Conservation (phyloP, 2,329 filamentous ascomycete genomes). For the Pyricularia grisea region DNA sequence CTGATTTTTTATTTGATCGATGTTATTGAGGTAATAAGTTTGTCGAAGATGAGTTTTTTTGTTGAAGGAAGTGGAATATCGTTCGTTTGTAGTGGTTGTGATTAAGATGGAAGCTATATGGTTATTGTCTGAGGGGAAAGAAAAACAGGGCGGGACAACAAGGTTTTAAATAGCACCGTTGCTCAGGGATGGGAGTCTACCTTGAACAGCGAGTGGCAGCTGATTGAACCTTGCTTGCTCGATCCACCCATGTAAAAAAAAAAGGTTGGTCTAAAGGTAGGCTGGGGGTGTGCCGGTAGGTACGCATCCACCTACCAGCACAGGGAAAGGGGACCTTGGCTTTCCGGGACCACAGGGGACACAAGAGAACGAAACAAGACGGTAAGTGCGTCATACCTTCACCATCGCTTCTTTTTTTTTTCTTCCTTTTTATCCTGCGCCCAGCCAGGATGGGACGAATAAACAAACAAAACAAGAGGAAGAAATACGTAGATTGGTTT, state of each 20-base stretch:
- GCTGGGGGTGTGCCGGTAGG: too few relatives aligned
- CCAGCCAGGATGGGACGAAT: neutral
- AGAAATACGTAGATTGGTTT: neutral
- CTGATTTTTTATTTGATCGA: neutral
- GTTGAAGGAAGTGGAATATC: neutral
- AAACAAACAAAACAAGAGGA: neutral
- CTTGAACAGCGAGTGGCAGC: neutral
- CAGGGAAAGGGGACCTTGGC: neutral
- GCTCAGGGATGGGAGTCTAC: neutral
- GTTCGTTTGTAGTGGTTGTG: neutral
- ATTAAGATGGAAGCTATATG: neutral
- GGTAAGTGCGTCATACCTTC: slow-evolving; percentile 4
- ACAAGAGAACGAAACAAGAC: neutral
- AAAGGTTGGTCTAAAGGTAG: slow-evolving; percentile 1
- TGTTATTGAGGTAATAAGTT: slow-evolving; percentile 5
- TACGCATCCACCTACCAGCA: neutral
- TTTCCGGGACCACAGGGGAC: neutral
- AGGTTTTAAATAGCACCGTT: slow-evolving; percentile 4
- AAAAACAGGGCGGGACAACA: neutral
- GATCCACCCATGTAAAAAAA: neutral
- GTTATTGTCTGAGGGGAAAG: neutral
- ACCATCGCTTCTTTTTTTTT: neutral
- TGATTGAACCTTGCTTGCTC: slow-evolving; percentile 1
- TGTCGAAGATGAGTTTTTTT: slow-evolving; percentile 1
- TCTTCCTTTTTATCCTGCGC: neutral